Base-by-base conservation (phyloP, 192 early-diverging fungal genomes). In the Haplosporangium gracile region DNA sequence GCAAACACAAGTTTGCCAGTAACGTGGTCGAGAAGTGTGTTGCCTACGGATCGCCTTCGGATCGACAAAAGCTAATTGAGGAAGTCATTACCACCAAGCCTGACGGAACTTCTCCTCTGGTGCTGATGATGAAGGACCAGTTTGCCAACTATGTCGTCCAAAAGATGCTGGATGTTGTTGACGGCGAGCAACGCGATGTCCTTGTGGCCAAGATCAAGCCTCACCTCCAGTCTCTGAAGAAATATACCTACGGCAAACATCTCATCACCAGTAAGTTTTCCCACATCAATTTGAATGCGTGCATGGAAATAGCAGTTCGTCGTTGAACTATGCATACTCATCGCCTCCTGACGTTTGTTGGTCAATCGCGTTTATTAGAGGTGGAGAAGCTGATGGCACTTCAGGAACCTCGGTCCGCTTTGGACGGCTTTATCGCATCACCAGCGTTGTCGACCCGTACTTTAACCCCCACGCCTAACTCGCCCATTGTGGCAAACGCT, bases 21-120 rank as follows among this genome's bases (percentile, higher is more conserved):
- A 99, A 99, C 79, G 98, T 99, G 16, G 96, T 99, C 15, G 98
- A 99, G 78, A 98, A 98, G 80, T 99, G 98, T 91, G 97, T 99
- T 51, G 95, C 96, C 72, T 96, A 95, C 83, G 97, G 97, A 68
- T 95, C 92, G 77, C 92, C 93, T 72, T 84, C 88, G 47, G 97
- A 99, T 89, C 95, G 97, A 38, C 93, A 95, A 80, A 72, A 90
- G 39, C 88, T 99, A 40, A 98, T 99, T 72, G 97, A 97, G 74
- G 98, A 99, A 90, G 97, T 98, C 10, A 91, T 96, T 32, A 89
- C 91, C 40, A 90, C 94, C 49, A 91, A 93, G 76, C 91, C 95
- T 26, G 97, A 97, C 86, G 96, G 40, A 11, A 65, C 77, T 0
- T 71, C 77, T 13, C 93, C 95, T n/a, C 87, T 99, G 78, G 92